These are phyloP conservation scores for Epicoccum sorghinum DNA, from an alignment of 2,329 filamentous ascomycete genomes.

Conservation along the genomic window DNA sequence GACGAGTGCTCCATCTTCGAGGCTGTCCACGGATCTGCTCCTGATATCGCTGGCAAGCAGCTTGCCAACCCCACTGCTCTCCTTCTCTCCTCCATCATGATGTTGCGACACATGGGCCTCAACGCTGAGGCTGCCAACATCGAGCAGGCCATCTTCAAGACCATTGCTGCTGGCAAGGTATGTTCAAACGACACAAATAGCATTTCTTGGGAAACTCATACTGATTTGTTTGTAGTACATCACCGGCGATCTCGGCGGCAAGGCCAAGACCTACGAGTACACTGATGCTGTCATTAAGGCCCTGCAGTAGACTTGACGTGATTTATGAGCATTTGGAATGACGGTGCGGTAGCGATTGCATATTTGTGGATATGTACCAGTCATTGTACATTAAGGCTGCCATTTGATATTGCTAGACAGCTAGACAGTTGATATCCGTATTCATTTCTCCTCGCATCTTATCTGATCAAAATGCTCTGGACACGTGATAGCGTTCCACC, in stretches of 20 bases:
- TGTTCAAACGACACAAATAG: conserved; percentile 24
- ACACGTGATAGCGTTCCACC: conserved; percentile 18
- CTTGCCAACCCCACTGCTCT: conserved; percentile 97
- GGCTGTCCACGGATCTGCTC: conserved; percentile 96
- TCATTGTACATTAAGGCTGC: conserved; percentile 45
- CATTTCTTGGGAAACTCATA: background rate
- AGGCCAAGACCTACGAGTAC: conserved; percentile 94
- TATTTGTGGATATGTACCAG: conserved; percentile 48
- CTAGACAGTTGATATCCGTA: conserved; percentile 23
- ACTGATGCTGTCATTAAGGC: conserved; percentile 85
- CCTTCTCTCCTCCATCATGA: conserved; percentile 96
- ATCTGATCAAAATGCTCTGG: conserved; percentile 17
- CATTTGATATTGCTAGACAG: conserved; percentile 33
- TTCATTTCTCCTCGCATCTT: conserved; percentile 22
- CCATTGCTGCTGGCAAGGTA: conserved; percentile 92
- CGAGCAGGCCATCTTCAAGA: conserved; percentile 93
- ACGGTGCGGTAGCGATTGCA: conserved; percentile 40
- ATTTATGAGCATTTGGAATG: conserved; percentile 33
- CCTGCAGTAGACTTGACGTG: conserved; percentile 49
- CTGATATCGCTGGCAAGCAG: conserved; percentile 93
- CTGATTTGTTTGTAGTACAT: conserved; percentile 61
- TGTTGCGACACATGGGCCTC: conserved; percentile 98
- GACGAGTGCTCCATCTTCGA: conserved; percentile 99
- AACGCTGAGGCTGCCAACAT: conserved; percentile 83
- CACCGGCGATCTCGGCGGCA: conserved; percentile 95